Percentiles rank a stretch among this genome's conserved stretches.
These are phyloP conservation scores for Annona cherimola DNA, from an alignment of 164 flowering plant genomes.

Conservation along the genomic window DNA sequence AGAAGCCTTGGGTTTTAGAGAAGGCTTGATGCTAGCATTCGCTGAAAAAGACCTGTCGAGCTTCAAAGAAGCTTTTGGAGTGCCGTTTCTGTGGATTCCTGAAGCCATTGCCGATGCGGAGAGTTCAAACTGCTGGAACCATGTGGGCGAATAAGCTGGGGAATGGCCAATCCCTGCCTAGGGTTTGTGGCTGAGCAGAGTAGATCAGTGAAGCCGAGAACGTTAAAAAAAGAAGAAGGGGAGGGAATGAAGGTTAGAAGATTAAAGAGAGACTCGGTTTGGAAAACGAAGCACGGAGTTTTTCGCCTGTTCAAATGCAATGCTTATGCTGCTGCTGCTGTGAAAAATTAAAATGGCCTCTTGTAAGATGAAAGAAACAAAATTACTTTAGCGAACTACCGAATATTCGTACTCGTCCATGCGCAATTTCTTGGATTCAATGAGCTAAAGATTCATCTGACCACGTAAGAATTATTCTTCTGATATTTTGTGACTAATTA, in stretches of 20 bases:
- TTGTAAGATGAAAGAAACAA: background rate
- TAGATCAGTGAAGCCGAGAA: background rate
- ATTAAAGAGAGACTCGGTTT: background rate
- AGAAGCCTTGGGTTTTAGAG: slow-evolving; percentile 4
- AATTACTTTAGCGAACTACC: background rate
- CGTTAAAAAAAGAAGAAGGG: background rate
- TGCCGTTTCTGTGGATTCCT: slow-evolving; percentile 7
- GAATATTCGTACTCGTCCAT: background rate
- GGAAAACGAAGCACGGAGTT: background rate
- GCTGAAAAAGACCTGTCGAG: slow-evolving; percentile 5
- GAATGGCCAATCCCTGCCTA: background rate
- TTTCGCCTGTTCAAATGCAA: background rate
- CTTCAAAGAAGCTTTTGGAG: slow-evolving; percentile 5
- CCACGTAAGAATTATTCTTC: background rate
- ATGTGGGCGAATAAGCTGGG: background rate
- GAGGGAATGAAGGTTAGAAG: background rate
- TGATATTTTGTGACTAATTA: background rate
- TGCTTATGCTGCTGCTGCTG: background rate
- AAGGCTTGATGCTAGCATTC: background rate
- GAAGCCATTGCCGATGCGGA: background rate
- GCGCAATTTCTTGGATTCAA: background rate
- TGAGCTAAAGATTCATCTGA: background rate
- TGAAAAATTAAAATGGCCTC: background rate
- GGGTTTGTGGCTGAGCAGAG: background rate
- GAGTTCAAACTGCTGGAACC: background rate